Evolutionary conservation across 495 filamentous ascomycete genomes (phyloP).

Genomic region (Rostrohypoxylon terebratum): DNA sequence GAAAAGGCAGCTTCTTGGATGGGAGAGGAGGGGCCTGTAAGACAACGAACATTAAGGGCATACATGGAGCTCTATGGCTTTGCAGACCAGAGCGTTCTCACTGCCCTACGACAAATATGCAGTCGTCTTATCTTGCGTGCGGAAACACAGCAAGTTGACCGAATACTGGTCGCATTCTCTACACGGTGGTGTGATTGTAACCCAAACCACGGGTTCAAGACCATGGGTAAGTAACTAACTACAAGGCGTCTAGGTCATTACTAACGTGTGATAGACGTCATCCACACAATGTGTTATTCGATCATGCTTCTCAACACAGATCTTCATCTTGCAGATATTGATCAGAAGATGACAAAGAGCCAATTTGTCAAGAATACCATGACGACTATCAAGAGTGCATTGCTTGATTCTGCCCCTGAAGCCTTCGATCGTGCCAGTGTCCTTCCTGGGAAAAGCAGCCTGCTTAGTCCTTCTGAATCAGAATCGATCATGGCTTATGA

Average conservation of each 20-base stretch:
- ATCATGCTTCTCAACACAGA: constrained; percentile 96
- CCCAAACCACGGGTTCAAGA: constrained; percentile 92
- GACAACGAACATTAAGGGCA: constrained; percentile 75
- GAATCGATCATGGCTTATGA: constrained; percentile 54
- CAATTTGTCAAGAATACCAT: constrained; percentile 98
- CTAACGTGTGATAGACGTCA: constrained; percentile 72
- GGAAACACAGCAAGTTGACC: constrained; percentile 96
- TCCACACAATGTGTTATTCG: constrained; percentile 97
- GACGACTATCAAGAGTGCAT: constrained; percentile 83
- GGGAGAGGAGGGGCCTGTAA: constrained; percentile 77
- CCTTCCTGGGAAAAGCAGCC: constrained; percentile 52
- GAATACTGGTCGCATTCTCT: constrained; percentile 89
- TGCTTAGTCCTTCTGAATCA: constrained; percentile 46
- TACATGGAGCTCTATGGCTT: constrained; percentile 96
- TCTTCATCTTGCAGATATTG: constrained; percentile 92
- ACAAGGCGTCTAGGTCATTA: background rate
- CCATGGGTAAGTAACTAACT: constrained; percentile 68
- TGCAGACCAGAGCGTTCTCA: constrained; percentile 81
- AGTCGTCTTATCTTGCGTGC: constrained; percentile 84
- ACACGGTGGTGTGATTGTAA: constrained; percentile 95
- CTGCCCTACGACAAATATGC: constrained; percentile 83
- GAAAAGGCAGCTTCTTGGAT: constrained; percentile 89
- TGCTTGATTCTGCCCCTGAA: constrained; percentile 75
- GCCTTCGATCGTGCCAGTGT: constrained; percentile 68
- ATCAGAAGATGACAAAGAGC: constrained; percentile 92